A percentile compares a stretch with the other conserved stretches of the same genome.
phyloP scores from a whole-genome alignment of 192 early-diverging fungal genomes.

The Linderina pennispora region DNA sequence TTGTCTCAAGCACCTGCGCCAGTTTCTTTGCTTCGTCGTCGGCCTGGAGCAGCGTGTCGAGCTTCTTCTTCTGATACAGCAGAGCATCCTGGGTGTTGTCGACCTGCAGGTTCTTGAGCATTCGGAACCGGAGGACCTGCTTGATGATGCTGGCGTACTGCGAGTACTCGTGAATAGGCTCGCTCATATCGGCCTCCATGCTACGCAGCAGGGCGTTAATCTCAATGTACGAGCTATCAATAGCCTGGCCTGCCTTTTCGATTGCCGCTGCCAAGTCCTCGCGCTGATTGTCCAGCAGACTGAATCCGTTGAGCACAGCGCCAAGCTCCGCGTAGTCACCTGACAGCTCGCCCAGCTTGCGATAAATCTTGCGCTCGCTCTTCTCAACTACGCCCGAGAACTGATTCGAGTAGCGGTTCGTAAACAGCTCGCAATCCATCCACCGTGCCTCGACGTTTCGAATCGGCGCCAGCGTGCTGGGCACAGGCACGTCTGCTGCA shows the following conservation, averaged over 20 bases:
- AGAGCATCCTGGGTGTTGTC: conserved; percentile 70
- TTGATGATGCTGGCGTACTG: conserved; percentile 86
- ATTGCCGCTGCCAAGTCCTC: conserved; percentile 70
- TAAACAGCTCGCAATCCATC: conserved; percentile 88
- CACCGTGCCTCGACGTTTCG: conserved; percentile 76
- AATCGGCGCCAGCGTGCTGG: conserved; percentile 53
- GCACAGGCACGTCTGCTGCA: conserved; percentile 45
- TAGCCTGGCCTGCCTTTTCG: conserved; percentile 88
- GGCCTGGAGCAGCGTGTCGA: conserved; percentile 57
- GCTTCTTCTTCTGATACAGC: conserved; percentile 59
- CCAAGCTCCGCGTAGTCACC: conserved; percentile 83
- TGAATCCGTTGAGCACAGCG: conserved; percentile 91
- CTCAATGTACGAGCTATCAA: conserved; percentile 76
- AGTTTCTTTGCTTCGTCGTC: conserved; percentile 69
- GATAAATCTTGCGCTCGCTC: conserved; percentile 66
- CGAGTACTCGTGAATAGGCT: conserved; percentile 84
- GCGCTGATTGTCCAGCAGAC: conserved; percentile 67
- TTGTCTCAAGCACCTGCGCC: conserved; percentile 53
- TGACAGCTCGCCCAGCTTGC: conserved; percentile 68
- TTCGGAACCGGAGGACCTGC: conserved; percentile 75
- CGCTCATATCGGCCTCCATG: conserved; percentile 75
- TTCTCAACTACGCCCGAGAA: conserved; percentile 68
- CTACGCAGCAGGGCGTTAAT: conserved; percentile 61
- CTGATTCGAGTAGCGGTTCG: conserved; percentile 77
- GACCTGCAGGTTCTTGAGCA: conserved; percentile 80